Base-by-base conservation (phyloP, 1,284 basidiomycete species). In the Trametes polyzona region DNA sequence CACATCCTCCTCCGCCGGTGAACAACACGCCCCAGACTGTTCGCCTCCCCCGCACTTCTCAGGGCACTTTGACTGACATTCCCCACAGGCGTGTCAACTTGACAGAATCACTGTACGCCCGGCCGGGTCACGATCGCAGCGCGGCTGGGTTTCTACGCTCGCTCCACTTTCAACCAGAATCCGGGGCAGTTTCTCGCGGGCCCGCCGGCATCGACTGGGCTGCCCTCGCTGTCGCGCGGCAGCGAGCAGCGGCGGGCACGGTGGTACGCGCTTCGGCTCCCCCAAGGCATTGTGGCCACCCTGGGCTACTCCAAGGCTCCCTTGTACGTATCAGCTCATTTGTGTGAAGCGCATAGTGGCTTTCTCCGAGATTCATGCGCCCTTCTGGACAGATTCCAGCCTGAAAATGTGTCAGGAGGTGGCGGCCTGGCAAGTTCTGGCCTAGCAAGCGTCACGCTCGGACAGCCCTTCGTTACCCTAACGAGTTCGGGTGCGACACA, bases 231-330 rank as follows among this genome's bases (percentile, higher is more conserved):
- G 17, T 21, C 29, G 10, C 10, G 30, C 52, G 52, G 52, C 46
- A 33, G 52, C 52, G 44, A 54, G 30, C 9, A 27, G 52, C 39
- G 52, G 52, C 52, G 44, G 11, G 44, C 37, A 39, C 26, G 40
- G 33, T 12, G 4, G 16, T 2, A 3, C 5, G 9, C 23, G 36
- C 47, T 5, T 37, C 36, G 36, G 36, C 17, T 49, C 36, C 17
- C 37, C 36, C 4, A 24, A n/a, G n/a, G 17, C 21, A 24, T 23
- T 4, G 17, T 24, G n/a, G 26, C 26, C 11, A 9, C 37, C 23
- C 10, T 27, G 24, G 33, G 46, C 14, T 35, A 11, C 32, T 44
- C 5, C 26, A 17, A n/a, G 16, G n/a, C 33, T 19, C 11, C 27
- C 6, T 14, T n/a, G 29, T 32, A 7, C n/a, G 16, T 12, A 30